Base-by-base conservation (phyloP, 2,329 filamentous ascomycete species). In the Penicillium sp. region DNA sequence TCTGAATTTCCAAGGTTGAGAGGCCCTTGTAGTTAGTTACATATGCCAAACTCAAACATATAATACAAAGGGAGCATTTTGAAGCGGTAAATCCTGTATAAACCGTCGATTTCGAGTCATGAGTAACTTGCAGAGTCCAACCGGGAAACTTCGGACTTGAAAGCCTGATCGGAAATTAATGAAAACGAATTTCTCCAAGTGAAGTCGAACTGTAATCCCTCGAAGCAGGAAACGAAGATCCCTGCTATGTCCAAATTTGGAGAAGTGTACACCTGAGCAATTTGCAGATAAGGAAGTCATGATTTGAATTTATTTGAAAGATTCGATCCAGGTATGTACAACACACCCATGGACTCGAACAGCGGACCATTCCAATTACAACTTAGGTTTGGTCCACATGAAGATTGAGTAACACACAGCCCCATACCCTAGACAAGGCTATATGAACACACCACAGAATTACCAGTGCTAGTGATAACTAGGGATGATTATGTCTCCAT, bases 271-370 rank as follows among this genome's bases (percentile, higher is more conserved):
- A 35, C 6, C 6, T n/a, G 15, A 12, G 31, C 15, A n/a, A n/a
- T n/a, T n/a, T n/a, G n/a, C n/a, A 37, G 7, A 37, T 37, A 18
- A 37, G n/a, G 23, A 29, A 29, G 18, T 46, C 25, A 25, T 20
- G 9, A 41, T 42, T 40, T 27, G 23, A 31, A 45, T 51, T 47
- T 31, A 11, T 29, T 48, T 47, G 25, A 46, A 26, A 51, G n/a
- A 48, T 15, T 23, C 42, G 53, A 55, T 43, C 42, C 41, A 47
- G 44, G 29, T 50, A 58, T 58, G 53, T 49, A 53, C 50, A 54
- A 58, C 54, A 53, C 43, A 47, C 31, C 43, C 42, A 40, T 26
- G 29, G 14, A 52, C 14, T 9, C 18, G n/a, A 42, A 41, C 27
- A 35, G n/a, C 22, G 27, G 15, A 42, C 18, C 26, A 11, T 11